Base-by-base conservation (phyloP, 257 asterid species). In the Dorcoceras hygrometricum region DNA sequence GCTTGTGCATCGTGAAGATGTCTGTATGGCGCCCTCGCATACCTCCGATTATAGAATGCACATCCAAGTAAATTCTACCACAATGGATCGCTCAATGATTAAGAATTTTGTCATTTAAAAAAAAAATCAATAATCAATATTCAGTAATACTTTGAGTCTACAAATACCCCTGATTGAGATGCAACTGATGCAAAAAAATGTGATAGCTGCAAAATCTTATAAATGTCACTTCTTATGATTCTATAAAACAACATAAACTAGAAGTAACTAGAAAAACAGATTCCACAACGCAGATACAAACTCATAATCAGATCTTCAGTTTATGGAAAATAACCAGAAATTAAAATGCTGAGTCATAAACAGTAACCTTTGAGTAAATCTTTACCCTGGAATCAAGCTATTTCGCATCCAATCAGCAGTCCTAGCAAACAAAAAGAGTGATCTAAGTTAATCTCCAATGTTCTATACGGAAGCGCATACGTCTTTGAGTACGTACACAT, bases 1-100 rank as follows among this genome's bases (percentile, higher is more conserved):
- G 97, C 77, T 88, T 90, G 79, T 90, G 77, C 82, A 85, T 77
- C 16, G 79, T 79, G 67, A 75, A 77, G 70, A 71, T 48, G 46
- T 87, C 86, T 2, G 67, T 32, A 23, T 79, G 83, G 60, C 88
- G 85, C 65, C 77, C 90, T 32, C 83, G 72, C 86, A 81, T 89
- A 64, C 65, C 63, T 71, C 56, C 56, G 36, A 43, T 67, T 77
- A 59, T 53, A 56, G 70, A 18, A 73, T n/a, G 59, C 57, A 63
- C 70, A 70, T 63, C 77, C 66, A 66, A 69, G 25, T 65, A 73
- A 71, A 66, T 57, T 62, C 83, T 76, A 57, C 75, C 63, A 68
- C 66, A 67, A 71, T 46, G 54, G 16, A 78, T 34, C 8, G 6
- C 23, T 23, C 54, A 22, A 31, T 34, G 9, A 11, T 36, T 8